Evolutionary conservation across 768 basidiomycete species (phyloP), one percentile per base, ranked within the genome.

Genomic region (Podaxis carcinomalis): DNA sequence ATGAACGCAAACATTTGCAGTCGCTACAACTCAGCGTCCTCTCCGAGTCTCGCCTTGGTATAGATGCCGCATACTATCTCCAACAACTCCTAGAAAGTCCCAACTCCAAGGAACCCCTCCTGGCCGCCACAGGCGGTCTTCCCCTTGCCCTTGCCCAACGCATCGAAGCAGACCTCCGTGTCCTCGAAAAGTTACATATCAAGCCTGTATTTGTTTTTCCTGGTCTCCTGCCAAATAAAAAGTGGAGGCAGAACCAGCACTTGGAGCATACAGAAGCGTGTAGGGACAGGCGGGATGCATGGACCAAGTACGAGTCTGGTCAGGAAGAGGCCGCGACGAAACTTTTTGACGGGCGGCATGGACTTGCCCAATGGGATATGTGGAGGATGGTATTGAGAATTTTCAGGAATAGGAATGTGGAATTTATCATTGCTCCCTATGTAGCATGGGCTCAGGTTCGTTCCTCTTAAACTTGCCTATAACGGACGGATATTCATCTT

Each of bases 151-250:
- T 99, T 58, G 89, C 88, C 23, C 81, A 83, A 66, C 89, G 92
- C 64, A 93, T 99, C 72, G 95, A 98, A 76, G 80, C 86, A 40
- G 95, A 99, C 79, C 80, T 98, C 50, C 90, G 95, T 51, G 79
- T 84, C 13, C 88, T 98, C 70, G 95, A 97, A 80, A 89, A 88
- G 75, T 79, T 92, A 36, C 88, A 84, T 66, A 98, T 99, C 81
- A 97, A 96, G 72, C 97, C 97, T 21, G 93, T 99, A n/a, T 96
- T 99, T 68, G 93, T 99, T 54, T 98, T 98, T 74, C 87, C 92
- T 14, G 97, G 97, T 3, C 79, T 99, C 35, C 78, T 86, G 1
- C 90, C 92, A 1, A 86, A 86, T 66, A 88, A 87, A 64, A 85
- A 89, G 59, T 82, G 81, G 77, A 90, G 90, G 73, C 81, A 80